These are phyloP conservation scores for Kwoniella dendrophila DNA, from an alignment of 768 basidiomycete genomes.

Conservation along the genomic window DNA sequence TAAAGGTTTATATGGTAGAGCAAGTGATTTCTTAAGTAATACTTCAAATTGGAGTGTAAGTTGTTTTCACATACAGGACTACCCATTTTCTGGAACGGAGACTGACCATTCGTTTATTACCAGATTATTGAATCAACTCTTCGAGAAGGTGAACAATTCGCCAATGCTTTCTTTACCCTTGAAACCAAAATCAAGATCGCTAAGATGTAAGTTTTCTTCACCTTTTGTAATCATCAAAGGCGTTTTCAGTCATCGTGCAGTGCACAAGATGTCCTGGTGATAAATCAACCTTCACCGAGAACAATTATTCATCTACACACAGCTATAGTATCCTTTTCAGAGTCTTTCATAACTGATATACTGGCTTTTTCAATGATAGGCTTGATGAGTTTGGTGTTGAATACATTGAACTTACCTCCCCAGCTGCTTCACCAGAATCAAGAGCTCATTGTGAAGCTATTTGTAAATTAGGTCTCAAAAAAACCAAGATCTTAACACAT, in stretches of 20 bases:
- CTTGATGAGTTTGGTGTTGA: slow-evolving; percentile 99
- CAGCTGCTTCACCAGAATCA: slow-evolving; percentile 95
- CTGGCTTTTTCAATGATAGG: slow-evolving; percentile 20
- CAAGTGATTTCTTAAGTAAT: slow-evolving; percentile 88
- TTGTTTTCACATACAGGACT: background rate
- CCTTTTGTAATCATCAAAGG: background rate
- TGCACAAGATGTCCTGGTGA: background rate
- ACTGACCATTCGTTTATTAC: too few relatives aligned
- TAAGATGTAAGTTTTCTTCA: slow-evolving; percentile 62
- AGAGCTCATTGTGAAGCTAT: slow-evolving; percentile 93
- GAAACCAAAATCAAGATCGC: slow-evolving; percentile 99
- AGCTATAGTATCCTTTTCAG: too few relatives aligned
- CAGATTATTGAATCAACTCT: slow-evolving; percentile 93
- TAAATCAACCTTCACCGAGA: too few relatives aligned
- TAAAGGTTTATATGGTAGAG: slow-evolving; percentile 83
- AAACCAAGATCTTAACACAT: slow-evolving; percentile 81
- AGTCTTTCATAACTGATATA: background rate
- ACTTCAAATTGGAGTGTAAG: slow-evolving; percentile 55
- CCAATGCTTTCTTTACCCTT: slow-evolving; percentile 99
- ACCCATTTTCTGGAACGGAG: too few relatives aligned
- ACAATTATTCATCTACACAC: too few relatives aligned
- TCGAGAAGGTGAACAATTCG: slow-evolving; percentile 98
- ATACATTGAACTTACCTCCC: slow-evolving; percentile 98
- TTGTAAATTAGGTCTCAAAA: slow-evolving; percentile 95
- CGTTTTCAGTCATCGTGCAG: background rate